phyloP scores from a whole-genome alignment of 768 basidiomycete species.

The Leccinum barrowsii region DNA sequence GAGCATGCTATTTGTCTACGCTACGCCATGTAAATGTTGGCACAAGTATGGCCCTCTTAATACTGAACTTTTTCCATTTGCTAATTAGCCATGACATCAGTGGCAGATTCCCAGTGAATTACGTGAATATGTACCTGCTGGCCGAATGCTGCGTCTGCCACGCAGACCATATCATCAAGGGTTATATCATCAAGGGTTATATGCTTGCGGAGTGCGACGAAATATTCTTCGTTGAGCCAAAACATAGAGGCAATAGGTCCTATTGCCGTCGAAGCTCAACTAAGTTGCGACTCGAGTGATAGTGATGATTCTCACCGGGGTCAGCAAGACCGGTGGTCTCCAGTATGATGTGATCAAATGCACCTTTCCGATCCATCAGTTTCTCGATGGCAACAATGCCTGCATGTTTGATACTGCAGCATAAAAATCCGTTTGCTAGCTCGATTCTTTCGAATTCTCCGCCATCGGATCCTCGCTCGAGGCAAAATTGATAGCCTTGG shows the following conservation, averaged over 20 bases:
- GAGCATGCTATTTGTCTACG: constrained; percentile 78
- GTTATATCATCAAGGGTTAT: constrained; percentile 38
- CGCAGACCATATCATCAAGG: constrained; percentile 86
- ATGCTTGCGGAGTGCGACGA: constrained; percentile 60
- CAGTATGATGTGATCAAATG: constrained; percentile 92
- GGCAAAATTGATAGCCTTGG: constrained; percentile 81
- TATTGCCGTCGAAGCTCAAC: constrained; percentile 23
- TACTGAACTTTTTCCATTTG: constrained; percentile 72
- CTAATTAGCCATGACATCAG: constrained; percentile 35
- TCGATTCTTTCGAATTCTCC: constrained; percentile 77
- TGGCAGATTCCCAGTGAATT: constrained; percentile 28
- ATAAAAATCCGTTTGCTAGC: constrained; percentile 94
- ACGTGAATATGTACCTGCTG: constrained; percentile 41
- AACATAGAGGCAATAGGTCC: constrained; percentile 87
- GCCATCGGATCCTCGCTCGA: constrained; percentile 60
- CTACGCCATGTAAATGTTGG: constrained; percentile 38
- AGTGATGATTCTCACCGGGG: constrained; percentile 55
- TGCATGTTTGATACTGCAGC: constrained; percentile 94
- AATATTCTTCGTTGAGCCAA: constrained; percentile 83
- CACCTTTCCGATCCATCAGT: constrained; percentile 79
- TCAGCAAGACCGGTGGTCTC: constrained; percentile 97
- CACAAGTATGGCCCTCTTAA: not conserved
- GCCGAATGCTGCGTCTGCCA: constrained; percentile 88
- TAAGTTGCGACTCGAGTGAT: not conserved
- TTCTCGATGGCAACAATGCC: constrained; percentile 93